Evolutionary conservation across 2,329 filamentous ascomycete genomes (phyloP), one percentile per base, ranked within the genome.

Genomic region (Erysiphe neolycopersici): DNA sequence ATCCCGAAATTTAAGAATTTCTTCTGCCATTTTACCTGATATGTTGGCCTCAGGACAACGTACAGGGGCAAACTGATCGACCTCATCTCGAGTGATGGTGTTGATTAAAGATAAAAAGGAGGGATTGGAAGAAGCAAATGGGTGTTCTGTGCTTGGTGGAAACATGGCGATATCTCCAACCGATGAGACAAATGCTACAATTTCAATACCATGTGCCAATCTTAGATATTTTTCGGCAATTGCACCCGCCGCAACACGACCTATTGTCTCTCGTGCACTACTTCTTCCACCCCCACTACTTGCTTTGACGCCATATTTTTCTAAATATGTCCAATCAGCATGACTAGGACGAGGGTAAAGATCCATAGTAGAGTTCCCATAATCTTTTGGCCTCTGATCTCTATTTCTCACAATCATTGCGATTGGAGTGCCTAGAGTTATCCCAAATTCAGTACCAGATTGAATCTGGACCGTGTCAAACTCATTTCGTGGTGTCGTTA

Each of bases 261-360:
- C 83, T 57, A 95, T 93, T 11, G 87, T 95, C 68, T 95, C 87
- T 50, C 87, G 69, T n/a, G 89, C 89, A 58, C 78, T 85, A 58
- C 79, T 85, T 48, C 89, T 71, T 44, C 89, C 87, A 52, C 89
- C 87, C 46, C 89, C 87, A 48, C 76, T 84, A 58, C 74, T 81
- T 33, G 89, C 84, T 66, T 91, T 91, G 52, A 91, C 76, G 45
- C 87, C 87, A 60, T 98, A 98, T 64, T 95, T 95, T 61, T 93
- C 81, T 47, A 93, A 68, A 63, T 95, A 95, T 47, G 89, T 95
- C 73, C 79, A 94, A 62, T 95, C 87, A 47, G 89, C 87, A 62
- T 95, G 89, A 58, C 76, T 83, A 32, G 87, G 89, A 43, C 89
- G 72, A 4, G 89, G 89, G 68, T 79, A 95, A 48, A 75, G 64